Evolutionary conservation across 1,284 basidiomycete genomes (phyloP), one percentile per base, ranked within the genome.

Genomic region (Sporisorium graminicola): DNA sequence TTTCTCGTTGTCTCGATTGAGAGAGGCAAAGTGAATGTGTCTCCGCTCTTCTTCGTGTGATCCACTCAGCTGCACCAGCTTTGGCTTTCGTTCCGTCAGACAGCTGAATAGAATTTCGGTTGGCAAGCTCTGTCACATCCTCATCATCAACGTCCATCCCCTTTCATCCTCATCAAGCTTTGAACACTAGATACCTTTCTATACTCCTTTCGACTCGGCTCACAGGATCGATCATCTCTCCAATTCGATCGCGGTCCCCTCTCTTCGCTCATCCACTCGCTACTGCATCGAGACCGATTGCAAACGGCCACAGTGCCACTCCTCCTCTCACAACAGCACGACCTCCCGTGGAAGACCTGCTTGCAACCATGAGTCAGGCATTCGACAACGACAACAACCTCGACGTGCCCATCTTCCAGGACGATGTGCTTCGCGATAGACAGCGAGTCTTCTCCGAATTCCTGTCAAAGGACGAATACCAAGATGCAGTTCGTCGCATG

Each of bases 401-500:
- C 57, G 78, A 81, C 18, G 42, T 80, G 29, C 81, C 81, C 33
- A 54, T 76, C 64, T 76, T 85, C 40, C 77, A 79, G 44, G 84
- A 85, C 37, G 84, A 85, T 49, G 64, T 84, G 46, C 65, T 79
- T 13, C 65, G 75, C 6, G 84, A 85, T 59, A 77, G 82, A 33
- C 78, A 81, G 27, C 91, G 92, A 81, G 88, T 92, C 58, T 95
- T 97, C 81, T 91, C 92, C 82, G 93, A 94, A 79, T 98, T 98
- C 81, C 89, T 98, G 22, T 80, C 80, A 31, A 75, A 67, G 14
- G 74, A 87, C 88, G 93, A 94, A 87, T 98, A 99, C 88, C 90
- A 91, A 79, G 92, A 95, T 82, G 92, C 92, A 63, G 92, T 98
- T 79, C 89, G 90, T 54, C 90, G 91, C 77, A 92, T 99, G 92